Evolutionary conservation across 2,329 filamentous ascomycete genomes (phyloP), one percentile per base, ranked within the genome.

Genomic region (Talaromyces piceae): DNA sequence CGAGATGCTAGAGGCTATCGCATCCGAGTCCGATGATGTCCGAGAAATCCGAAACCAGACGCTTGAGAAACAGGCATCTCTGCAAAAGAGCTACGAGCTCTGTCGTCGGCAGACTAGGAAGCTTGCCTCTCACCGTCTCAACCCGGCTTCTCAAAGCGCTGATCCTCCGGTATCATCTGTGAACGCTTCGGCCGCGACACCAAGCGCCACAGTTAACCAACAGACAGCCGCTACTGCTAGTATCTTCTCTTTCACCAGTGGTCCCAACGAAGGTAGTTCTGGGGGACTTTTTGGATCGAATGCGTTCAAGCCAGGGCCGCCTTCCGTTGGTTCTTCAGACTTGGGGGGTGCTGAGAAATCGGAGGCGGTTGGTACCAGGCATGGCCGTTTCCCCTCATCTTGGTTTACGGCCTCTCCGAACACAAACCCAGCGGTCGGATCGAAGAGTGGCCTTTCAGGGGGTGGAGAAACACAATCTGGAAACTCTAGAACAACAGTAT

Each of bases 1-100:
- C 51, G 57, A 46, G 27, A 58, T 56, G n/a, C 50, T 64, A 22
- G 53, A 58, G 23, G 41, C 46, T n/a, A 55, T 65, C 28, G 61
- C 59, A 12, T 50, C 56, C 25, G 62, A 65, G 45, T 58, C 58
- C 9, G 54, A 57, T 43, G 58, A 58, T 18, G 22, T 53, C 26
- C 41, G 47, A 2, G 51, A 49, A 46, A n/a, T 49, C 18, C 51
- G 51, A 11, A 49, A n/a, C 23, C 51, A 53, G 41, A 53, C 51
- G 2, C 23, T 46, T 2, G 51, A 53, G 4, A 53, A 53, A 37
- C 46, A 49, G n/a, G 37, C 31, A 7, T 49, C 46, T 20, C 39
- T 53, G 16, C 46, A 49, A 13, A 53, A 53, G 20, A 53, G 51
- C 23, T 49, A 46, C 16, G 51, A 49, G 5, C 28, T 53, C n/a